These are phyloP conservation scores for Acacia pycnantha DNA, from an alignment of 331 rosid genomes.

Conservation along the genomic window DNA sequence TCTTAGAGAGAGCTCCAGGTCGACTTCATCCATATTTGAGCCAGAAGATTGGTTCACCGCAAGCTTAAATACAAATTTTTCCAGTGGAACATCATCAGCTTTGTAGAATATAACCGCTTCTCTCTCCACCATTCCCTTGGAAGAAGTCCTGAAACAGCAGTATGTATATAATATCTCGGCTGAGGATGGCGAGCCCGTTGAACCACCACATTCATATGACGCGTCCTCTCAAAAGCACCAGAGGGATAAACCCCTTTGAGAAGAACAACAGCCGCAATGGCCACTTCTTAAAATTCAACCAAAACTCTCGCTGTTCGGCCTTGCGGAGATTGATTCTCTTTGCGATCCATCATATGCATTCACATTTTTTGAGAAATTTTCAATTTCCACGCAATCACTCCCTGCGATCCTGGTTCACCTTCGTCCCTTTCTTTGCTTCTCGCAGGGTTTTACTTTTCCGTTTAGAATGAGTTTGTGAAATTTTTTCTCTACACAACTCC, in stretches of 20 bases:
- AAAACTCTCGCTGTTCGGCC: constrained; percentile 63
- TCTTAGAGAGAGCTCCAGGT: constrained; percentile 77
- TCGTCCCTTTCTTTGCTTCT: too few relatives aligned
- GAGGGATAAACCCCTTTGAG: constrained; percentile 88
- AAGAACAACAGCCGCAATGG: constrained; percentile 66
- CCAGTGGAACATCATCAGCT: constrained; percentile 48
- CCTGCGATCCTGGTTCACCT: too few relatives aligned
- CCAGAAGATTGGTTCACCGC: constrained; percentile 54
- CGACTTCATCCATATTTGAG: constrained; percentile 57
- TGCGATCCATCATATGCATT: too few relatives aligned
- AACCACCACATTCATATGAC: constrained; percentile 83
- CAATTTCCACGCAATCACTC: too few relatives aligned
- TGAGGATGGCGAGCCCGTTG: constrained; percentile 88
- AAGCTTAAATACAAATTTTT: constrained; percentile 78
- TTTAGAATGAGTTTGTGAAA: too few relatives aligned
- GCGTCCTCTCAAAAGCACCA: constrained; percentile 92
- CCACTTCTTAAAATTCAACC: constrained; percentile 86
- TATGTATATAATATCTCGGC: constrained; percentile 51
- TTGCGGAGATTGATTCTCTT: too few relatives aligned
- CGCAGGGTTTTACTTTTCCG: too few relatives aligned
- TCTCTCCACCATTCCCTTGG: constrained; percentile 83
- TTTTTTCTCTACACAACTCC: too few relatives aligned
- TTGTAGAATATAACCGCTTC: constrained; percentile 69
- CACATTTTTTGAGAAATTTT: too few relatives aligned
- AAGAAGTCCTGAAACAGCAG: constrained; percentile 64